Evolutionary conservation across 371 early-diverging fungal species (phyloP), one percentile per base, ranked within the genome.

Genomic region (Saksenaea vasiformis): DNA sequence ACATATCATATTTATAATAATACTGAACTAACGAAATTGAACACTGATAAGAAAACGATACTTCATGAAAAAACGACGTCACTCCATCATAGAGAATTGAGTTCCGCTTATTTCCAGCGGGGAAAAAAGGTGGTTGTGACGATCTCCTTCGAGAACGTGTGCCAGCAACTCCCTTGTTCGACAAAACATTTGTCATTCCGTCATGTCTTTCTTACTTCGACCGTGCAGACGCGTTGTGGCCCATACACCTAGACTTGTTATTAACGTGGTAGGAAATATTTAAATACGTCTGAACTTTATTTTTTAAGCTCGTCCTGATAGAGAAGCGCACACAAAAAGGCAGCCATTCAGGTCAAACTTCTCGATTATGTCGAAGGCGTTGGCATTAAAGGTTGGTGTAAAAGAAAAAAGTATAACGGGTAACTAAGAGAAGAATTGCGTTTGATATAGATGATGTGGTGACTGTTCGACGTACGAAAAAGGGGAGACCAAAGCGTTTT

Each of bases 291-390:
- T 3, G 9, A 24, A 22, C 27, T 38, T 38, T 26, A 0, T 4
- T 5, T 60, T 60, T 31, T 60, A 43, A 26, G 14, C 19, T 35
- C 19, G 34, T 43, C 54, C 13, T 34, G 13, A 54, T 57, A 81
- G 79, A 73, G 82, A 63, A 43, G 68, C 64, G 82, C 79, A 24
- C 79, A 78, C 58, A 78, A 78, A 51, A 81, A 81, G 54, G 69
- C 76, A 9, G 70, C 71, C 43, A 74, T 81, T 53, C 70, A 74
- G 60, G 77, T 81, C 15, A 69, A 66, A 41, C 66, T 81, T 53
- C 73, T 74, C 26, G 64, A 76, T 44, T 78, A 67, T 65, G 68
- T 81, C 8, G 79, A 78, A 62, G 77, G 77, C 19, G 54, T 81
- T 54, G 82, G 82, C 38, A 53, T 72, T 27, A 60, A 74, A 71